Percentiles rank a stretch among this genome's conserved stretches.
Conservation (phyloP, 768 basidiomycete species). For the Tephrocybe sp. region DNA sequence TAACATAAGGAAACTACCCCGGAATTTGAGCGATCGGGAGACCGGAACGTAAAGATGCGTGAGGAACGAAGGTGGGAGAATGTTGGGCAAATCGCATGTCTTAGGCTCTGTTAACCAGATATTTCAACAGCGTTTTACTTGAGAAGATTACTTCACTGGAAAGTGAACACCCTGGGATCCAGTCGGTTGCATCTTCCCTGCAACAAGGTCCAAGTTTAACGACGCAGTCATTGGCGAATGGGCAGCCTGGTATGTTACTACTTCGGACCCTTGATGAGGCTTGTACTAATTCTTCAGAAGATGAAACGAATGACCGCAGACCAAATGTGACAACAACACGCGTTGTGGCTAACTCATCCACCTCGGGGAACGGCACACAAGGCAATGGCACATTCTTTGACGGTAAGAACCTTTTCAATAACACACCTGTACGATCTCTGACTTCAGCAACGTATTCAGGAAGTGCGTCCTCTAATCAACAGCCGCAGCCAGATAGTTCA, state of each 20-base stretch:
- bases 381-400: slow-evolving; percentile 25
- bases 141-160: slow-evolving; percentile 65
- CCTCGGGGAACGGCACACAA: slow-evolving; percentile 26
- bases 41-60: slow-evolving; percentile 59
- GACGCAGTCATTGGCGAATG: slow-evolving; percentile 43
- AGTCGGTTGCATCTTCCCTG: slow-evolving; percentile 17
- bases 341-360: slow-evolving; percentile 43
- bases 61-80: slow-evolving; percentile 60
- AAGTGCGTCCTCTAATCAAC: slow-evolving; percentile 1
- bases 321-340: slow-evolving; percentile 33
- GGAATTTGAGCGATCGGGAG: slow-evolving; percentile 58
- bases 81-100: neutral
- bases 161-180: slow-evolving; percentile 29
- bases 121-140: slow-evolving; percentile 42
- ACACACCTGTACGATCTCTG: neutral
- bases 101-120: neutral
- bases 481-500: slow-evolving; percentile 12
- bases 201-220: slow-evolving; percentile 45
- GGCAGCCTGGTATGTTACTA: slow-evolving; percentile 42
- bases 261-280: slow-evolving; percentile 45
- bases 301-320: slow-evolving; percentile 42
- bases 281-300: slow-evolving; percentile 31
- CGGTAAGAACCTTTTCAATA: slow-evolving; percentile 31
- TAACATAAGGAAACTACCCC: slow-evolving; percentile 57
- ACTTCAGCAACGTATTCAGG: slow-evolving; percentile 5